Conservation (phyloP, 345 rosid species). For the Aegle marmelos region DNA sequence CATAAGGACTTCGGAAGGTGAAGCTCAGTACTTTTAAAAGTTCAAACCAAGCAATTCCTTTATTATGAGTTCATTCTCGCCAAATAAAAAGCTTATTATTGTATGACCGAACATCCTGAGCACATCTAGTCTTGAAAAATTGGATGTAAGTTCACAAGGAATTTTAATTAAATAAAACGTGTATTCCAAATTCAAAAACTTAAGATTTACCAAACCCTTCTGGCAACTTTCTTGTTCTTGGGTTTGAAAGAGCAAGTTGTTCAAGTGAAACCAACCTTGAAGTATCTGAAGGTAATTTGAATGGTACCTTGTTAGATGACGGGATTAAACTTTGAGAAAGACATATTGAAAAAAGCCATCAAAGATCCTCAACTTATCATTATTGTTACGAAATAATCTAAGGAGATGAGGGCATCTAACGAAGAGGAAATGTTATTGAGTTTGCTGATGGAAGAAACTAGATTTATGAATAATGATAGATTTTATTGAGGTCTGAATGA, state of each 20-base stretch:
- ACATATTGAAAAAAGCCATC: slow-evolving; percentile 17
- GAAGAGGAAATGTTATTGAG: too few relatives aligned
- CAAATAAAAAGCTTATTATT: not conserved
- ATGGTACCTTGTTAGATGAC: too few relatives aligned
- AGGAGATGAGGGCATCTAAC: not conserved
- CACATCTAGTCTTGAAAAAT: not conserved
- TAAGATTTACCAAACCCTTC: slow-evolving; percentile 16
- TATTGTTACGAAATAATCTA: not conserved
- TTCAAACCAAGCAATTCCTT: slow-evolving; percentile 7
- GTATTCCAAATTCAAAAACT: slow-evolving; percentile 17
- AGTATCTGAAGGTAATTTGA: slow-evolving; percentile 23
- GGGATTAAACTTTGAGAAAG: slow-evolving; percentile 29
- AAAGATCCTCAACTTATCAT: not conserved
- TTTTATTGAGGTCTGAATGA: too few relatives aligned
- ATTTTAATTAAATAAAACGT: not conserved
- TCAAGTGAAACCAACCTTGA: slow-evolving; percentile 12
- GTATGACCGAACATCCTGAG: not conserved
- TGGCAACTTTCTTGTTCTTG: slow-evolving; percentile 25
- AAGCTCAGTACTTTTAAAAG: not conserved
- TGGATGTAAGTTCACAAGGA: slow-evolving; percentile 6
- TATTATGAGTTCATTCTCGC: not conserved
- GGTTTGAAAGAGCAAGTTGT: slow-evolving; percentile 24
- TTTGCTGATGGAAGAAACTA: too few relatives aligned
- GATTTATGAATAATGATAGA: too few relatives aligned
- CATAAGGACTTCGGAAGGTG: not conserved